Evolutionary conservation across 208 protist species (phyloP).

Genomic region (Wallacemonas sp.): DNA sequence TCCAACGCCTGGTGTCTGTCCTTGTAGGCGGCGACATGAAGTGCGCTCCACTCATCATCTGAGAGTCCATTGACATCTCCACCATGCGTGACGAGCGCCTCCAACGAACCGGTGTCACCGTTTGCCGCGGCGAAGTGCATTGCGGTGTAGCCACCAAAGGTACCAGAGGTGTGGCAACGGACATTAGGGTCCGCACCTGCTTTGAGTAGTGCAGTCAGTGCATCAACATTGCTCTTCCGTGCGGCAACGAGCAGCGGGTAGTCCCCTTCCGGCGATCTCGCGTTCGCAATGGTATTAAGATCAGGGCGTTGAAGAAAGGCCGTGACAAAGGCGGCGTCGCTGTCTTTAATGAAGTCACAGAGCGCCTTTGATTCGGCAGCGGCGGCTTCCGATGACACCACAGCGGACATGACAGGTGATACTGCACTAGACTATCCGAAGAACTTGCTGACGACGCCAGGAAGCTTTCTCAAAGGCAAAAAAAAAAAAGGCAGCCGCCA

Average conservation of each 20-base stretch:
- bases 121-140: constrained; percentile 44
- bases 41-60: constrained; percentile 49
- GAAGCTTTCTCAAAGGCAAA: too few relatives aligned
- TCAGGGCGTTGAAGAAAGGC: constrained; percentile 94
- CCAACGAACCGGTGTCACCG: constrained; percentile 28
- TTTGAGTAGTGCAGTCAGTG: constrained; percentile 36
- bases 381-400: constrained; percentile 70
- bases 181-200: constrained; percentile 37
- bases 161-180: constrained; percentile 31
- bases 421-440: too few relatives aligned
- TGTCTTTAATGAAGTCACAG: constrained; percentile 26
- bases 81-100: constrained; percentile 26
- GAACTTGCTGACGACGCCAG: too few relatives aligned
- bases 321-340: constrained; percentile 76
- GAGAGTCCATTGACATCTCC: constrained; percentile 34
- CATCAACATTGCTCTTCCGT: constrained; percentile 6
- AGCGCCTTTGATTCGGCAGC: neutral
- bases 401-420: too few relatives aligned
- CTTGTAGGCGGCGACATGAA: constrained; percentile 64
- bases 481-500: too few relatives aligned
- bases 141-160: constrained; percentile 51
- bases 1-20: constrained; percentile 26
- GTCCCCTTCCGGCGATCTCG: constrained; percentile 66
- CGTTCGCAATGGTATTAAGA: constrained; percentile 86
- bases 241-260: constrained; percentile 52